Base-by-base conservation (phyloP, 805 yeast genomes). In the Lachancea meyersii region DNA sequence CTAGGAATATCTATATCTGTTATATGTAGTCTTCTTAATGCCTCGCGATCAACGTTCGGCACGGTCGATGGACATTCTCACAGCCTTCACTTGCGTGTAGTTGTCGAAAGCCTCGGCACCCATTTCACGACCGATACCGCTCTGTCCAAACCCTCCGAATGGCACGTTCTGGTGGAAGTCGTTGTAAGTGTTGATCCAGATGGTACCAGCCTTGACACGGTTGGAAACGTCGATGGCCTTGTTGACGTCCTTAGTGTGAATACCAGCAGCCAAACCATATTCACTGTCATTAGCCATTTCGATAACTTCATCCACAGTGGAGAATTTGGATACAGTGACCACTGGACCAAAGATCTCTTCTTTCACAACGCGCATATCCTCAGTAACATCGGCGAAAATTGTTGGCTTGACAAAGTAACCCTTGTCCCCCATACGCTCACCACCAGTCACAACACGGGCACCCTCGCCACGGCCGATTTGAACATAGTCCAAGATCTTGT, bases 261-360 rank as follows among this genome's bases (percentile, higher is more conserved):
- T 68, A 70, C 88, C 93, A 41, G 95, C 93, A 57, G 95, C 94
- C 54, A 87, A 75, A 53, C 96, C 96, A 59, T 80, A 85, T 44
- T 76, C 77, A 31, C 88, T 73, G 63, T 81, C 80, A 66, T 87
- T 87, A 49, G 93, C 89, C 66, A 73, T 69, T 40, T 67, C 71
- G 47, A 87, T 70, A 40, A 80, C 89, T 64, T 86, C 94, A 50
- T 83, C 91, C 49, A 77, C 75, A 38, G 83, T 72, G 53, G 69
- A 70, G 62, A 86, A 86, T 65, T 83, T 82, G 57, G 81, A 68
- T 43, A 85, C 75, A 32, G 93, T 80, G 49, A 83, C 79, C 48
- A 87, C 86, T 19, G 96, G 96, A 46, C 96, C 96, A 56, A 87
- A 88, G 63, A 88, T 86, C 74, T 88, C 97, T 64, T 88, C 96